Base-by-base conservation (phyloP, 1,284 basidiomycete species). In the Cutaneotrichosporon daszewskae region DNA sequence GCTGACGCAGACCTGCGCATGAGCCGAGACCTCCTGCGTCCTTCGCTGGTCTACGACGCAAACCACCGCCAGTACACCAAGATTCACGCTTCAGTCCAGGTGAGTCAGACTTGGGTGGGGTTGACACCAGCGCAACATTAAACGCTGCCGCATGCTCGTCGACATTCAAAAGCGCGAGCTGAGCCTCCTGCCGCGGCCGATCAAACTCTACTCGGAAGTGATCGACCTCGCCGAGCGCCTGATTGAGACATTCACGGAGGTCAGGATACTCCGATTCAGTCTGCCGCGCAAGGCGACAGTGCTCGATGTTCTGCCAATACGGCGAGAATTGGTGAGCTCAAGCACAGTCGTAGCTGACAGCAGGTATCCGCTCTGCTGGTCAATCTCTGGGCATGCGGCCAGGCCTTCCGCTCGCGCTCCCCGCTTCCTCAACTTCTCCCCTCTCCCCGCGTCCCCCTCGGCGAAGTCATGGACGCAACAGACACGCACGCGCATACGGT, bases 341-440 rank as follows among this genome's bases (percentile, higher is more conserved):
- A n/a, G n/a, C n/a, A n/a, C n/a, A n/a, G n/a, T n/a, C n/a, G n/a
- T n/a, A n/a, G n/a, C n/a, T n/a, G n/a, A n/a, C n/a, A n/a, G n/a
- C n/a, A n/a, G n/a, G n/a, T n/a, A n/a, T 69, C 69, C 0, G 56
- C 72, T 2, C 57, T 75, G n/a, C 56, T 74, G 14, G 55, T 75
- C 33, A 70, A 64, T 24, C 51, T 76, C 3, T 76, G 72, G 67
- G 68, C 72, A 0, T 59, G 65, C 17, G 65, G 62, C 0, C 73
- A 75, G 42, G 66, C 73, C 0, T 66, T 75, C 51, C 59, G 68
- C 17, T 74, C 73, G 0, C 60, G 69, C 12, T 56, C 61, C 14
- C 71, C 74, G 2, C 54, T 76, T 7, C 75, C 75, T 1, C 75
- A 76, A 42, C 74, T 71, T 37, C 54, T 76, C 0, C 74, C 75